phyloP scores from a whole-genome alignment of 441 rosid species.

The Melastoma candidum region DNA sequence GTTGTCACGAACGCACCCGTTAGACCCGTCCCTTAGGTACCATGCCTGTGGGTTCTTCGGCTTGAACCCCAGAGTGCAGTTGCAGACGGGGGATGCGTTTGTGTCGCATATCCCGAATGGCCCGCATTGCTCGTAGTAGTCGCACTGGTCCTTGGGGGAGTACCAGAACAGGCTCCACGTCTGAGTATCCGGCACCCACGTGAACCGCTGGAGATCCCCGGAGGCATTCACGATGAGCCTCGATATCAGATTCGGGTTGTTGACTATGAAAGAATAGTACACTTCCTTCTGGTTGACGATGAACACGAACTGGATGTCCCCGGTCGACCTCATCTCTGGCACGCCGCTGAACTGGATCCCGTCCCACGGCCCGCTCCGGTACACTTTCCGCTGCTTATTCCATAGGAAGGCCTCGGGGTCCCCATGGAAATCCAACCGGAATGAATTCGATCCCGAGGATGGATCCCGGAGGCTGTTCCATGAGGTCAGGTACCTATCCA shows the following conservation, averaged over 20 bases:
- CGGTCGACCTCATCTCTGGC: conserved; percentile 9
- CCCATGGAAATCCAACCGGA: conserved; percentile 34
- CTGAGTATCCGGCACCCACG: conserved; percentile 8
- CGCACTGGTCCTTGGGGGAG: conserved; percentile 12
- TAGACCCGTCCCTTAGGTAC: conserved; percentile 8
- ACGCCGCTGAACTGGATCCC: conserved; percentile 20
- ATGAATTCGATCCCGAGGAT: conserved; percentile 33
- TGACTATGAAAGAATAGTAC: conserved; percentile 24
- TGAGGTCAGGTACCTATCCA: conserved; percentile 8
- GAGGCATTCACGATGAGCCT: conserved; percentile 22
- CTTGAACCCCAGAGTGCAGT: conserved; percentile 19
- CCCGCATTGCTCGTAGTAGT: conserved; percentile 14
- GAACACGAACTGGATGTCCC: conserved; percentile 20
- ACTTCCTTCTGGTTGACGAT: conserved; percentile 23
- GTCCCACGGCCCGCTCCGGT: conserved; percentile 38
- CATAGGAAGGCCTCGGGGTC: conserved; percentile 47
- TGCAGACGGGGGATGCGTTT: conserved; percentile 18
- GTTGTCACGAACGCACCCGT: conserved; percentile 8
- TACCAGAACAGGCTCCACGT: conserved; percentile 21
- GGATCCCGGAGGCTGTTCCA: conserved; percentile 33
- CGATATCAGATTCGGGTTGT: conserved; percentile 20
- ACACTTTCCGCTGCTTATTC: conserved; percentile 14
- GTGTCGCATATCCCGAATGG: conserved; percentile 19
- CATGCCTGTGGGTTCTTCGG: conserved; percentile 10
- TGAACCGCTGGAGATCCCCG: conserved; percentile 21